Evolutionary conservation across 805 yeast species (phyloP).

Genomic region (Isabelozyma gotoi): DNA sequence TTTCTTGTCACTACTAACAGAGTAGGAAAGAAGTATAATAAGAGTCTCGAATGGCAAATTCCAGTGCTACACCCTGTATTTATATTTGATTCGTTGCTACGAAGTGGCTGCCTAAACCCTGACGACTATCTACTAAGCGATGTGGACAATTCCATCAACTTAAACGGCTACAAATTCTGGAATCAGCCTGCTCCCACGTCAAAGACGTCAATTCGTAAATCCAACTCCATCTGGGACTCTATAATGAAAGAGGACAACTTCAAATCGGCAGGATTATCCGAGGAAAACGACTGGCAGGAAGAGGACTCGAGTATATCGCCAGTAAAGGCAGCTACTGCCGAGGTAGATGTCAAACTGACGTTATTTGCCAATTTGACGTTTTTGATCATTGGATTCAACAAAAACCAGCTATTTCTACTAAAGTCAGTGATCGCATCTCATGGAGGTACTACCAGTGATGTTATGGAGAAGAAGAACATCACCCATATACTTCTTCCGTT

Average conservation of each 20-base stretch:
- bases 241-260: constrained; percentile 32
- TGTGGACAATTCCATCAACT: constrained; percentile 9
- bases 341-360: constrained; percentile 5
- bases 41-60: constrained; percentile 53
- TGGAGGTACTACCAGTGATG: constrained; percentile 35
- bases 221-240: constrained; percentile 42
- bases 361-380: constrained; percentile 47
- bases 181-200: background rate
- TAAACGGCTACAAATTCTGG: constrained; percentile 39
- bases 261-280: constrained; percentile 8
- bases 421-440: constrained; percentile 44
- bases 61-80: constrained; percentile 54
- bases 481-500: constrained; percentile 36
- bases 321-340: constrained; percentile 10
- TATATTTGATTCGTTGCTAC: constrained; percentile 44
- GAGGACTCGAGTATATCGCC: constrained; percentile 6
- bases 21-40: constrained; percentile 51
- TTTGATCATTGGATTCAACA: constrained; percentile 40
- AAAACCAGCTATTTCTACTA: constrained; percentile 36
- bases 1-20: constrained; percentile 51
- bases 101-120: constrained; percentile 44
- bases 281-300: constrained; percentile 27
- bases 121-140: constrained; percentile 37
- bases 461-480: constrained; percentile 6
- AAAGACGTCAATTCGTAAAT: background rate